Percentiles rank a stretch among this genome's conserved stretches.
These are phyloP conservation scores for Phytomonas serpens DNA, from an alignment of 208 protist genomes.

Conservation along the genomic window DNA sequence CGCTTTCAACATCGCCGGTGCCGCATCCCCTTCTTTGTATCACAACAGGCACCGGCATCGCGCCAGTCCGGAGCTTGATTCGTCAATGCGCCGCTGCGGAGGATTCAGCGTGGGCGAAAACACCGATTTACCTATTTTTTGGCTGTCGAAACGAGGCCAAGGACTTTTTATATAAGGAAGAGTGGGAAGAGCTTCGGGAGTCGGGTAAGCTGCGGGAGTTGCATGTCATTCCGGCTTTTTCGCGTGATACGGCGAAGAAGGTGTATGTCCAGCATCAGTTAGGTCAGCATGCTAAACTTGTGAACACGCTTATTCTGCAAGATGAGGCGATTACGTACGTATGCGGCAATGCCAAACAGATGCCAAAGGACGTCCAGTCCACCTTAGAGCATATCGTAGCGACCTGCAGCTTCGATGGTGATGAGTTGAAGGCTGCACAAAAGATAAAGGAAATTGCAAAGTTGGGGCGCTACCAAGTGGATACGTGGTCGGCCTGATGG, in stretches of 20 bases:
- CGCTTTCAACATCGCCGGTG: slow-evolving; percentile 27
- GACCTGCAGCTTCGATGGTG: slow-evolving; percentile 34
- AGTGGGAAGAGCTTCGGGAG: slow-evolving; percentile 37
- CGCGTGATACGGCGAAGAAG: slow-evolving; percentile 66
- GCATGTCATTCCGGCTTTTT: slow-evolving; percentile 73
- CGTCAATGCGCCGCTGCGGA: slow-evolving; percentile 46
- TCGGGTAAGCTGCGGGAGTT: slow-evolving; percentile 27
- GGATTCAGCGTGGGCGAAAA: slow-evolving; percentile 19
- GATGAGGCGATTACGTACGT: slow-evolving; percentile 39
- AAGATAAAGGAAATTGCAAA: slow-evolving; percentile 31
- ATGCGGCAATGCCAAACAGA: slow-evolving; percentile 83
- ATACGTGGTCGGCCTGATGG: slow-evolving; percentile 79
- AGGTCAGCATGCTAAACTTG: slow-evolving; percentile 45
- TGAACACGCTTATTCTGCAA: slow-evolving; percentile 34
- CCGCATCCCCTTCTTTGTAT: slow-evolving; percentile 57
- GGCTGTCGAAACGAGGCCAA: slow-evolving; percentile 57
- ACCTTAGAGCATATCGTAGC: slow-evolving; percentile 45
- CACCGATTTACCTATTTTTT: slow-evolving; percentile 74
- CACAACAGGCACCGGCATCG: slow-evolving; percentile 78
- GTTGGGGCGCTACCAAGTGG: slow-evolving; percentile 60
- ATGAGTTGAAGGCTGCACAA: slow-evolving; percentile 23
- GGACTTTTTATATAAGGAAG: slow-evolving; percentile 69
- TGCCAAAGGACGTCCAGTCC: slow-evolving; percentile 67
- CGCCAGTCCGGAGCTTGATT: slow-evolving; percentile 59
- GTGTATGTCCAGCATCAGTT: slow-evolving; percentile 85